Evolutionary conservation across 2,329 filamentous ascomycete genomes (phyloP), one percentile per base, ranked within the genome.

Genomic region (Monosporascus sp.): DNA sequence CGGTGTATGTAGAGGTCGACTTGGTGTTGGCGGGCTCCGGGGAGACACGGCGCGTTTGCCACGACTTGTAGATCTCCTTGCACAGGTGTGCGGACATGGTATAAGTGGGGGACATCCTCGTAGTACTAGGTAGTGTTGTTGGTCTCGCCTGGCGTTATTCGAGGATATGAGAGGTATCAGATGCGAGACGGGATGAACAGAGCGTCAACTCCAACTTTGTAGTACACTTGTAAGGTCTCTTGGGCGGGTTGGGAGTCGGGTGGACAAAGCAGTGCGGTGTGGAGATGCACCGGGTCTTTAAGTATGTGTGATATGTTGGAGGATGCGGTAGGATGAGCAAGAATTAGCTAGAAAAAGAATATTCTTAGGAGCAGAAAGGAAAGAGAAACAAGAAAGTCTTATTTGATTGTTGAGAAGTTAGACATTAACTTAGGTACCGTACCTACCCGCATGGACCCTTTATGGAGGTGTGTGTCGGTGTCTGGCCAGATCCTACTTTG

Each of bases 31-130:
- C 52, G 46, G 67, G 56, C 16, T 73, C 70, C 50, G 71, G 65
- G 3, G 69, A 69, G 27, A 70, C 66, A 58, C 77, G 73, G 59
- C 74, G 74, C 46, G 74, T 69, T 64, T 81, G 77, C 78, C 80
- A 83, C n/a, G 81, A 83, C 50, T 77, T 73, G 72, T 76, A 80
- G 70, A 84, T 79, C 62, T 83, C 74, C 69, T 80, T 82, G 78
- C 79, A 81, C 68, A 84, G 71, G 62, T 84, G 81, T 61, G 80
- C 79, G 17, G 80, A 82, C 76, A 84, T 82, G 59, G 81, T 83
- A 71, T 83, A 81, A 38, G 81, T 82, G 49, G 79, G 80, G 52
- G 79, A 76, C 81, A 84, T 84, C 41, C 59, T 71, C 58, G 50
- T 27, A 44, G 17, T 16, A n/a, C 5, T 19, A 8, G 14, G 14